A percentile compares a stretch with the other conserved stretches of the same genome.
These are phyloP conservation scores for Leishmania arabica DNA, from an alignment of 208 protist genomes.

Conservation along the genomic window DNA sequence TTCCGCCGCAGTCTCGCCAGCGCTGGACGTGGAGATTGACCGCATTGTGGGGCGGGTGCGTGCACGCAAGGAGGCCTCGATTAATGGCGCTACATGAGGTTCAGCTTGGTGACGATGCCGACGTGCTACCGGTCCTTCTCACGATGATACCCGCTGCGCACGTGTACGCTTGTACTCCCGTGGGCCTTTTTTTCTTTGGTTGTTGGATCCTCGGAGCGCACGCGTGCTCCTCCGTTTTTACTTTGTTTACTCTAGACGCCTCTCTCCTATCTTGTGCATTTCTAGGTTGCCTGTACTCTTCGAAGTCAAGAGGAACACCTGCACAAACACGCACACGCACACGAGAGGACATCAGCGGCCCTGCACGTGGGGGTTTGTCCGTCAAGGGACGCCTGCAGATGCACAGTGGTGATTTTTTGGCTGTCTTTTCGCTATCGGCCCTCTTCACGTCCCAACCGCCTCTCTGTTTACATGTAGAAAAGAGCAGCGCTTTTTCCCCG, in stretches of 20 bases:
- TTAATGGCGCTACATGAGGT: not conserved
- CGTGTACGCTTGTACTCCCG: not conserved
- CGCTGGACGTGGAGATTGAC: constrained; percentile 10
- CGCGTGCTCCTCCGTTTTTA: no score
- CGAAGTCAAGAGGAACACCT: not conserved
- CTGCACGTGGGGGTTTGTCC: no score
- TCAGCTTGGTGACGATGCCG: not conserved
- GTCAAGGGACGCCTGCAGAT: not conserved
- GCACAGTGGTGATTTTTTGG: no score
- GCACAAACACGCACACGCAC: no score
- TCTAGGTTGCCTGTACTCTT: no score
- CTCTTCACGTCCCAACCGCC: not conserved
- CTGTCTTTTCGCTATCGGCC: not conserved
- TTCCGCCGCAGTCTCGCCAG: not conserved
- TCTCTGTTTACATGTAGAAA: not conserved
- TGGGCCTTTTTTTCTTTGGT: no score
- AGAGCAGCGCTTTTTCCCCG: not conserved
- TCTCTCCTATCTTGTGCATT: no score
- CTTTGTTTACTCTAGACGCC: no score
- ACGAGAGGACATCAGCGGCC: no score
- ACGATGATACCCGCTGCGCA: not conserved
- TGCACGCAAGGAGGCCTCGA: not conserved
- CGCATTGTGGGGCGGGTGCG: constrained; percentile 11
- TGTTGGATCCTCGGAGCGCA: no score
- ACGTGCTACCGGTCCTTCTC: no score